Evolutionary conservation across 495 filamentous ascomycete genomes (phyloP), one percentile per base, ranked within the genome.

Genomic region (Acidiella bohemica): DNA sequence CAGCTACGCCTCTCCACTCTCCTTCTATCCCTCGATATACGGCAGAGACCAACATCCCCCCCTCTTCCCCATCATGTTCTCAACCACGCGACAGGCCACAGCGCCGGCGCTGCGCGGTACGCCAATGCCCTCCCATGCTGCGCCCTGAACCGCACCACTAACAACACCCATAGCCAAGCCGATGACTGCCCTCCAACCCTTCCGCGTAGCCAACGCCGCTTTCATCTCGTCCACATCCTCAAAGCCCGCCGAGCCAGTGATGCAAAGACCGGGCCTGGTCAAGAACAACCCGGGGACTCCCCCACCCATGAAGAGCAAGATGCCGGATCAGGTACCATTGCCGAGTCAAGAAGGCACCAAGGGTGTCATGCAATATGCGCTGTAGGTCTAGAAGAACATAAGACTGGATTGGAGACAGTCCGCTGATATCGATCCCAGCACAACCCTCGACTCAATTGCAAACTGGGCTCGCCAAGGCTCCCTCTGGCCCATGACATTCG

Each of bases 401-500:
- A n/a, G n/a, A n/a, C n/a, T n/a, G n/a, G n/a, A n/a, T n/a, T n/a
- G n/a, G n/a, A n/a, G n/a, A n/a, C n/a, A n/a, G n/a, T n/a, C n/a
- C n/a, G n/a, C n/a, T n/a, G n/a, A n/a, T n/a, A n/a, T n/a, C n/a
- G n/a, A n/a, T 27, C 29, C 13, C 53, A 93, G 84, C 44, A 93
- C 87, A 12, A 87, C 87, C 9, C 73, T 95, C 52, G 87, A 95
- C 61, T 78, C 83, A 62, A 73, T 93, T 56, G 67, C 85, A 57
- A 95, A 95, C 66, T 95, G 87, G 87, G 84, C 81, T 23, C 84
- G 87, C 27, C 87, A 95, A 62, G 75, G 75, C 41, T 95, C 87
- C 13, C 67, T 95, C 39, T 95, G 87, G 87, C 87, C 87, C 55
- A 92, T 95, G 84, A 95, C 87, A 17, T 95, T 95, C 66, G 87